Evolutionary conservation across 2,329 filamentous ascomycete genomes (phyloP).

Genomic region (Juglanconis sp.): DNA sequence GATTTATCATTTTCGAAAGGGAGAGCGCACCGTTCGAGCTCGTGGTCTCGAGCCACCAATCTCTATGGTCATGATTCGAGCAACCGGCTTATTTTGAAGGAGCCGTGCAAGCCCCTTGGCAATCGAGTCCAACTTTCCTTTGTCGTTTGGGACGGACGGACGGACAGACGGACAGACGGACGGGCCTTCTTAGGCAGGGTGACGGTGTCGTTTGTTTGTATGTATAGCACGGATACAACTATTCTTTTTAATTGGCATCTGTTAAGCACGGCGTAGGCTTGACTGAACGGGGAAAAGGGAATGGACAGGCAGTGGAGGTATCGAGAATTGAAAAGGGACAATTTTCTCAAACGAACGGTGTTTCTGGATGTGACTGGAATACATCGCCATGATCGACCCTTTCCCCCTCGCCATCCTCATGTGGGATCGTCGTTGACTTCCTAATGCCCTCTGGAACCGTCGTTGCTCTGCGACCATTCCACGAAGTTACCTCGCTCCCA

Average conservation of each 20-base stretch:
- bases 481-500: no score
- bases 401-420: no score
- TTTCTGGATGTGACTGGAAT: no score
- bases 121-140: constrained; percentile 6
- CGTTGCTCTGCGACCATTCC: no score
- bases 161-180: neutral
- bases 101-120: neutral
- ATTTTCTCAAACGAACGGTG: neutral
- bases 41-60: no score
- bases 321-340: neutral
- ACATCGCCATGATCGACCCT: no score
- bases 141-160: constrained; percentile 6
- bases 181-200: neutral
- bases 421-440: no score
- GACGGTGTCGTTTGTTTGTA: constrained; percentile 6
- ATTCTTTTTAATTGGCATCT: constrained; percentile 31
- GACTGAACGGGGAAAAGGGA: constrained; percentile 4
- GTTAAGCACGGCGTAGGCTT: constrained; percentile 32
- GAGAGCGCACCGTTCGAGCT: neutral
- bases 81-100: neutral
- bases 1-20: neutral
- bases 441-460: no score
- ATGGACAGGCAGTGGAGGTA: neutral
- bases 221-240: constrained; percentile 11
- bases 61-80: neutral